Evolutionary conservation across 495 filamentous ascomycete species (phyloP).

Genomic region (Lophium mytilinum): DNA sequence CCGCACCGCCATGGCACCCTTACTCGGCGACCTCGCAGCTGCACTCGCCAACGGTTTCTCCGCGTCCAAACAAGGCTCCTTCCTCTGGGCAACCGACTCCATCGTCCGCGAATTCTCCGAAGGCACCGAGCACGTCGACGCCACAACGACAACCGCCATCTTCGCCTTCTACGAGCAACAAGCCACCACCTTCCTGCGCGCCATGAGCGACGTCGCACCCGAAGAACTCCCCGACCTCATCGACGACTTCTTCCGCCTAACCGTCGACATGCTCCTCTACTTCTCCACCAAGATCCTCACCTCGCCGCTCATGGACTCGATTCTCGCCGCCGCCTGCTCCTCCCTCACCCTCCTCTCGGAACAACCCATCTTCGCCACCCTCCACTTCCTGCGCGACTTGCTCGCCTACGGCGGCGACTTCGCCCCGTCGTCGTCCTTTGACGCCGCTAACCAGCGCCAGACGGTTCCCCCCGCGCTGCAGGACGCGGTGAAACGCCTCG

Average conservation of each 20-base stretch:
- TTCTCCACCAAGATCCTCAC: slow-evolving; percentile 75
- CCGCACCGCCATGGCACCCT: slow-evolving; percentile 74
- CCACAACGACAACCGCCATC: slow-evolving; percentile 74
- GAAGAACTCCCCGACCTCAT: slow-evolving; percentile 91
- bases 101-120: slow-evolving; percentile 93
- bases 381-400: slow-evolving; percentile 91
- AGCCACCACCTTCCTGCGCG: slow-evolving; percentile 73
- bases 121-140: slow-evolving; percentile 74
- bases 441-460: slow-evolving; percentile 26
- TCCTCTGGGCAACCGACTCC: slow-evolving; percentile 92
- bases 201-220: slow-evolving; percentile 78
- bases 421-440: slow-evolving; percentile 63
- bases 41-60: slow-evolving; percentile 80
- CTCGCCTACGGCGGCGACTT: slow-evolving; percentile 77
- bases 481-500: slow-evolving; percentile 60
- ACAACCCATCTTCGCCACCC: slow-evolving; percentile 78
- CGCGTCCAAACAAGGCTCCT: slow-evolving; percentile 83
- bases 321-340: slow-evolving; percentile 78
- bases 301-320: slow-evolving; percentile 66
- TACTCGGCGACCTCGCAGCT: slow-evolving; percentile 77
- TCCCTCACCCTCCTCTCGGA: slow-evolving; percentile 81
- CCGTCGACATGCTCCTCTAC: slow-evolving; percentile 83
- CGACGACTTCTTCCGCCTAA: slow-evolving; percentile 95
- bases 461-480: slow-evolving; percentile 34
- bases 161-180: slow-evolving; percentile 94